Percentiles rank a stretch among this genome's conserved stretches.
Evolutionary conservation across 2,329 filamentous ascomycete genomes (phyloP).

Genomic region (Venturiaceae sp.): DNA sequence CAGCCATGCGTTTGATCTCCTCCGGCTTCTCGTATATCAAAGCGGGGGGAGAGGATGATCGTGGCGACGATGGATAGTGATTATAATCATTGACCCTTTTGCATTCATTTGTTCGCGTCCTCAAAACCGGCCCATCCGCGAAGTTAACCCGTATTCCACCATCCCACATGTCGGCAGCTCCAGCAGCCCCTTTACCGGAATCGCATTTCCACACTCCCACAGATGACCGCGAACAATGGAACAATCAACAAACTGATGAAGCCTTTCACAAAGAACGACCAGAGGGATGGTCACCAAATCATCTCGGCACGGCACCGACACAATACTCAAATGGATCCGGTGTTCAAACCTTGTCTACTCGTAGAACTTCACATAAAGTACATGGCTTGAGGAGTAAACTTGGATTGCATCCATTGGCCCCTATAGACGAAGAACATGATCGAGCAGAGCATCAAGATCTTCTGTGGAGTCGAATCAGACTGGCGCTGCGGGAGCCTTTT

Average conservation of each 20-base stretch:
- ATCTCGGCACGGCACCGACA: background rate
- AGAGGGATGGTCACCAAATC: background rate
- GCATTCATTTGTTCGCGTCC: background rate
- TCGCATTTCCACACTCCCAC: background rate
- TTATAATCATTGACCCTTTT: background rate
- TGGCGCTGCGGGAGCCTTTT: slow-evolving; percentile 31
- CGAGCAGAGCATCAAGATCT: slow-evolving; percentile 23
- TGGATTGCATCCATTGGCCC: slow-evolving; percentile 30
- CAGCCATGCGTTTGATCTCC: background rate
- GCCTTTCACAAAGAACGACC: background rate
- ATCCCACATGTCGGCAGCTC: background rate
- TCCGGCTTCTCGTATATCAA: background rate
- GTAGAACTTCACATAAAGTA: slow-evolving; percentile 2
- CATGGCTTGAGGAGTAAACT: slow-evolving; percentile 9
- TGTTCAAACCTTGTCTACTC: background rate
- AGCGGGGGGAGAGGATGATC: background rate
- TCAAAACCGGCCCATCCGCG: background rate
- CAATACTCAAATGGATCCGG: background rate
- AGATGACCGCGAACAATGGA: background rate
- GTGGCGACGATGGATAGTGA: background rate
- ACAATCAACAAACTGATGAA: background rate
- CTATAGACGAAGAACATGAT: slow-evolving; percentile 32
- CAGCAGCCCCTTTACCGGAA: background rate
- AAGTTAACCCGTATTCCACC: background rate
- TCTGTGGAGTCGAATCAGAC: slow-evolving; percentile 26